These are phyloP conservation scores for Diversispora eburnea DNA, from an alignment of 192 early-diverging fungal species.

Conservation along the genomic window DNA sequence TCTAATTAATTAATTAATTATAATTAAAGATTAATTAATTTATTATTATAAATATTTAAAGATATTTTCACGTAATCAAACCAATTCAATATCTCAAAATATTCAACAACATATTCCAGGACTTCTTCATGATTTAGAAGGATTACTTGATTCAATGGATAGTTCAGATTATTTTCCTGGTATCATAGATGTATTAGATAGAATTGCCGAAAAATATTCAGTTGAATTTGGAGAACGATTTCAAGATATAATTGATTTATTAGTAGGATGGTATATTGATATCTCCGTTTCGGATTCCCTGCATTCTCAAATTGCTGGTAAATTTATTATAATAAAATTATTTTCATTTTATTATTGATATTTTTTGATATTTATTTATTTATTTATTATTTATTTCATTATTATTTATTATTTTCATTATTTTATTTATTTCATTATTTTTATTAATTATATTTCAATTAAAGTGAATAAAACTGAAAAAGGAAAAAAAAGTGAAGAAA, in stretches of 20 bases:
- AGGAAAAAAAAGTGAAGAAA: background rate
- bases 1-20: background rate
- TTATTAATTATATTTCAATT: constrained; percentile 28
- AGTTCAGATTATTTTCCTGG: constrained; percentile 25
- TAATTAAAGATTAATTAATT: background rate
- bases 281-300: constrained; percentile 38
- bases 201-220: constrained; percentile 23
- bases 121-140: constrained; percentile 17
- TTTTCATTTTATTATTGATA: background rate
- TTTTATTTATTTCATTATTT: background rate
- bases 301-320: constrained; percentile 46
- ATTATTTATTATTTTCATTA: background rate
- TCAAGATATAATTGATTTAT: constrained; percentile 55
- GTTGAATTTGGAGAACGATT: constrained; percentile 27
- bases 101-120: constrained; percentile 12
- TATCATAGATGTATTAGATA: constrained; percentile 23
- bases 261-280: constrained; percentile 71
- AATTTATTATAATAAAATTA: too few species aligned
- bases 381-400: background rate
- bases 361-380: background rate
- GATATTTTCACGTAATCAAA: constrained; percentile 9
- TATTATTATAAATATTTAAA: background rate
- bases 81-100: background rate
- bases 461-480: too few species aligned
- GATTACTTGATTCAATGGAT: constrained; percentile 24